These are phyloP conservation scores for Zygosaccharomyces bailii DNA, from an alignment of 805 yeast species.

Conservation along the genomic window DNA sequence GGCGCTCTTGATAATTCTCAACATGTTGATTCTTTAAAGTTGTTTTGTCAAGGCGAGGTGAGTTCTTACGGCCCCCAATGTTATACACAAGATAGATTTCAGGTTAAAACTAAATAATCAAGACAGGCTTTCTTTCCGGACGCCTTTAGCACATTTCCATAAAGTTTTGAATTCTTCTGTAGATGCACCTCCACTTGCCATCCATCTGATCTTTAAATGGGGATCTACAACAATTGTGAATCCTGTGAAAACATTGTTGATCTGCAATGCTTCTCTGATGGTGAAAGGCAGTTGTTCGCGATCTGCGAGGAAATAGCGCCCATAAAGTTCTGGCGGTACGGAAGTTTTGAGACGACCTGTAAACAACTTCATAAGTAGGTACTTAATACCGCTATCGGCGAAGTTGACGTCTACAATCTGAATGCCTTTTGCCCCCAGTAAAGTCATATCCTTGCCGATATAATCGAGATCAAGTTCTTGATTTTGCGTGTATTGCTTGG, in stretches of 20 bases:
- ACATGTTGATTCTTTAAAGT: neutral
- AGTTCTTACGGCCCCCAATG: neutral
- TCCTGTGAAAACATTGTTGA: constrained; percentile 79
- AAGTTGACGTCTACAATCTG: constrained; percentile 76
- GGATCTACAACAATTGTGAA: constrained; percentile 76
- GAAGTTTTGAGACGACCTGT: constrained; percentile 42
- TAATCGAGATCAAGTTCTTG: constrained; percentile 26
- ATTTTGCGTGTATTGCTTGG: constrained; percentile 54
- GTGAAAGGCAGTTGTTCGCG: constrained; percentile 55
- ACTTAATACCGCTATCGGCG: constrained; percentile 71
- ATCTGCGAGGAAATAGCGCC: constrained; percentile 61
- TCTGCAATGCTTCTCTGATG: constrained; percentile 54
- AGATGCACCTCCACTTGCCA: constrained; percentile 76
- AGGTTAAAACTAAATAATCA: constrained; percentile 7
- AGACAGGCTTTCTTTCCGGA: constrained; percentile 44
- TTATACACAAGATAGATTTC: constrained; percentile 4
- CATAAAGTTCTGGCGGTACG: constrained; percentile 49
- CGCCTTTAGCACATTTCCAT: constrained; percentile 63
- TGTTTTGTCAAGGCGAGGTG: constrained; percentile 1
- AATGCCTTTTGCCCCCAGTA: constrained; percentile 27
- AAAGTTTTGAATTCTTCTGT: constrained; percentile 60
- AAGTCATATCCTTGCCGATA: constrained; percentile 14
- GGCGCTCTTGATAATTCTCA: neutral
- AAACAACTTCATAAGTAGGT: constrained; percentile 55
- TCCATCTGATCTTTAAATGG: constrained; percentile 81